Evolutionary conservation across 2,329 filamentous ascomycete genomes (phyloP), one percentile per base, ranked within the genome.

Genomic region (Helotiales sp.): DNA sequence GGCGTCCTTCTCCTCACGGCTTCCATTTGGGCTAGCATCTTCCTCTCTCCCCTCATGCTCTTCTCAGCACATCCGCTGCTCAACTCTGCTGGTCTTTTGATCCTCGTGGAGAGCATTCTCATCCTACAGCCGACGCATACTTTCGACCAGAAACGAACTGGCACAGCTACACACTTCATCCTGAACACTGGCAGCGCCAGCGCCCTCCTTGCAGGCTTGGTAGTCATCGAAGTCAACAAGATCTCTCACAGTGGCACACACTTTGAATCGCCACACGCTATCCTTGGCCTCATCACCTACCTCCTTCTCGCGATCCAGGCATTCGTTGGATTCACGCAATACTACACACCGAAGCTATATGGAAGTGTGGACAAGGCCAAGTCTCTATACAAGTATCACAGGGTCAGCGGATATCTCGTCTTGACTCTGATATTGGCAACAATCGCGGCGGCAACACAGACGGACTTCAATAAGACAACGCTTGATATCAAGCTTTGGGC

Each of bases 51-150:
- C 29, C 71, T 96, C 61, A 89, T 90, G 36, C 85, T 96, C 67
- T 96, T 98, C 81, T 92, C 91, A 17, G 85, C 88, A 8, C 93
- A 98, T 73, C 93, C 93, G 7, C 86, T 97, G 70, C 78, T 87
- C 58, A 79, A 83, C 75, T 80, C 77, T 10, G 64, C 88, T 57
- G 92, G 86, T 49, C 73, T 96, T 58, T 79, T 96, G 61, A 79
- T 91, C 57, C 79, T 95, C 67, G 82, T 89, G 17, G 88, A 97
- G 78, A 88, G 88, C 55, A 85, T 93, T 63, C 85, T 98, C 52
- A 77, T 95, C 65, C 82, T 98, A 33, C 95, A 99, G 73, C 95
- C 93, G 1, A 96, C 93, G 0, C 83, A 89, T 67, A 90, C 90
- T 0, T 77, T 86, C 1, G 73, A 79, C 15, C 90, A 96, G 75